Conservation (phyloP, 129 eudicot genomes). For the Artemisia argyi region DNA sequence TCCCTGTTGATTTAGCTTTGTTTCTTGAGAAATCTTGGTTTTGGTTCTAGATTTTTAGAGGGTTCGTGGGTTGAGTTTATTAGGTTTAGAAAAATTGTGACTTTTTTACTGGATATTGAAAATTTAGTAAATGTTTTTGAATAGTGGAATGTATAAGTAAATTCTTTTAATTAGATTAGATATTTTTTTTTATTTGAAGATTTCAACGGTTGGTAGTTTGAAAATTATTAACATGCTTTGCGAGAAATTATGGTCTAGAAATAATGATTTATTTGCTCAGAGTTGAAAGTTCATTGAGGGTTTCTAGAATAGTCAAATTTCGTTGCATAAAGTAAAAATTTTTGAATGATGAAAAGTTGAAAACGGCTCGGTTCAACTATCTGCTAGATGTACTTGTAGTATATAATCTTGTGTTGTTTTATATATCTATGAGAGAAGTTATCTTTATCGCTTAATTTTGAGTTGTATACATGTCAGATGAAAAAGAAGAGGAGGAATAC, state of each 20-base stretch:
- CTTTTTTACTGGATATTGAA: background rate
- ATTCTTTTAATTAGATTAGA: background rate
- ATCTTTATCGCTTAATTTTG: background rate
- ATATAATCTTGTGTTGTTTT: background rate
- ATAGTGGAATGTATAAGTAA: background rate
- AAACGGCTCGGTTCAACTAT: background rate
- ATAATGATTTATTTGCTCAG: too few species aligned
- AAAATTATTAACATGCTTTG: too few species aligned
- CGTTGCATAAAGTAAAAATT: background rate
- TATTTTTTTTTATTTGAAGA: too few species aligned
- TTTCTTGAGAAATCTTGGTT: conserved; percentile 13
- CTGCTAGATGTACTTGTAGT: background rate
- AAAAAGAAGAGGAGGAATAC: conserved; percentile 35
- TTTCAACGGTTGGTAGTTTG: too few species aligned
- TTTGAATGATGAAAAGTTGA: background rate
- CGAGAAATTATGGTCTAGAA: too few species aligned
- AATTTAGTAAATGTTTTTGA: background rate
- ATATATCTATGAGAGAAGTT: background rate
- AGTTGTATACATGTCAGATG: conserved; percentile 33
- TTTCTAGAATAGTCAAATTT: background rate
- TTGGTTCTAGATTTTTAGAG: background rate
- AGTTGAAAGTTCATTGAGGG: too few species aligned
- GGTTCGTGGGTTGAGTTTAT: conserved; percentile 1
- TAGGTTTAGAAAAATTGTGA: background rate
- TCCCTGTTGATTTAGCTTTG: background rate